phyloP scores from a whole-genome alignment of 768 basidiomycete species.

The Hebeloma cylindrosporum region DNA sequence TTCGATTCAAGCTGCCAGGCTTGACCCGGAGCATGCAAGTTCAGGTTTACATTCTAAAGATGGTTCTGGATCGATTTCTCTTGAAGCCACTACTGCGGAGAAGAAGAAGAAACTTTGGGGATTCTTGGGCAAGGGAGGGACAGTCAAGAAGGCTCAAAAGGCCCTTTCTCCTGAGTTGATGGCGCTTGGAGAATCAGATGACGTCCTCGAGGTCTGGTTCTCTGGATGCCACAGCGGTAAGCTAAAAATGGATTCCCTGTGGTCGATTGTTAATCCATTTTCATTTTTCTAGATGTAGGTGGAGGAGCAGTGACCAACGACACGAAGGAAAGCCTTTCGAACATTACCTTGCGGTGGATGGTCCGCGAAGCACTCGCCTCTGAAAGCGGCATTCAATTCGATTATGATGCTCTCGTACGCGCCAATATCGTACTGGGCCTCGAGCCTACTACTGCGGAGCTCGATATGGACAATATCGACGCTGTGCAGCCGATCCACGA shows the following conservation, averaged over 20 bases:
- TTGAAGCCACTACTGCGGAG: neutral
- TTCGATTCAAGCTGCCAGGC: constrained; percentile 16
- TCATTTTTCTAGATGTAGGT: constrained; percentile 55
- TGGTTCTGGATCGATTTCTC: constrained; percentile 1
- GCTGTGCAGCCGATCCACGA: constrained; percentile 58
- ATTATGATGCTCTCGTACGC: constrained; percentile 44
- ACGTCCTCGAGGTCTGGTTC: constrained; percentile 83
- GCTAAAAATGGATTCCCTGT: constrained; percentile 23
- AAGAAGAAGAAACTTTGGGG: constrained; percentile 18
- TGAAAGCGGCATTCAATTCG: constrained; percentile 61
- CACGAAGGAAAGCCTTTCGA: constrained; percentile 44
- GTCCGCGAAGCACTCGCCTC: constrained; percentile 60
- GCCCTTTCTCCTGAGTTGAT: constrained; percentile 10
- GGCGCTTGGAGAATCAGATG: constrained; percentile 24
- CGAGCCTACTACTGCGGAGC: constrained; percentile 13
- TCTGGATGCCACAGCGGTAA: constrained; percentile 68
- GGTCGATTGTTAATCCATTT: neutral
- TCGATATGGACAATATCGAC: constrained; percentile 33
- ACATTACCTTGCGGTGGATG: constrained; percentile 79
- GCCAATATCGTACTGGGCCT: constrained; percentile 35
- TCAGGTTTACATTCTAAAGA: constrained; percentile 1
- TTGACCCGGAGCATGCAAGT: constrained; percentile 29
- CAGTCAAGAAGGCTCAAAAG: constrained; percentile 16
- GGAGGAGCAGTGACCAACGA: constrained; percentile 57
- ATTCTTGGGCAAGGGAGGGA: constrained; percentile 12